phyloP scores from a whole-genome alignment of 2,329 filamentous ascomycete genomes.

The Pleomassaria siparia region DNA sequence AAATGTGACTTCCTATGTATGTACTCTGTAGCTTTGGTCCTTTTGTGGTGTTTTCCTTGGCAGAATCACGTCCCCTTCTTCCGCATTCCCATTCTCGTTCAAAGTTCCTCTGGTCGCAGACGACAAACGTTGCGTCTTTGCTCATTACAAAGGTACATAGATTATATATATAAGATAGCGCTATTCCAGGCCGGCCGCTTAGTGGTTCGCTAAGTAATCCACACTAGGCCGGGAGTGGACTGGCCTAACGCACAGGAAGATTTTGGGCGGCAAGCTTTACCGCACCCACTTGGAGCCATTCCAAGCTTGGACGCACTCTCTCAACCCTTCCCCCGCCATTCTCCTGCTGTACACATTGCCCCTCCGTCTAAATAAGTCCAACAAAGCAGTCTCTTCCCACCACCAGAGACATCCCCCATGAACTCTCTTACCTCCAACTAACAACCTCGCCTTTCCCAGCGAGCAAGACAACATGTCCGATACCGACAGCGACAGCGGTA shows the following conservation, averaged over 20 bases:
- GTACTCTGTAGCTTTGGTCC: too few species aligned
- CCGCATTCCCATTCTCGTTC: too few species aligned
- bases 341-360: constrained; percentile 1
- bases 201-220: background rate
- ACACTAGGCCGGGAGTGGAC: background rate
- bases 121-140: too few species aligned
- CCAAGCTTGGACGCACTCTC: background rate
- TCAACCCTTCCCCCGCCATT: background rate
- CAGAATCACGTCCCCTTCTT: too few species aligned
- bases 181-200: too few species aligned
- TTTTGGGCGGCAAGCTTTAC: background rate
- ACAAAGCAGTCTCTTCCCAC: background rate
- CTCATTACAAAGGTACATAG: background rate
- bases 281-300: background rate
- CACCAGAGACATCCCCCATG: background rate
- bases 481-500: constrained; percentile 4
- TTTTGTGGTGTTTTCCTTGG: too few species aligned
- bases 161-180: too few species aligned
- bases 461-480: constrained; percentile 2
- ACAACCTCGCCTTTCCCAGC: background rate
- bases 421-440: background rate
- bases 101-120: too few species aligned
- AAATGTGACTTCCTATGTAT: too few species aligned
- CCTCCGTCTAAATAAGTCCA: too few species aligned
- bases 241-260: background rate